These are phyloP conservation scores for Kwoniella sp. DNA, from an alignment of 768 basidiomycete species.

Conservation along the genomic window DNA sequence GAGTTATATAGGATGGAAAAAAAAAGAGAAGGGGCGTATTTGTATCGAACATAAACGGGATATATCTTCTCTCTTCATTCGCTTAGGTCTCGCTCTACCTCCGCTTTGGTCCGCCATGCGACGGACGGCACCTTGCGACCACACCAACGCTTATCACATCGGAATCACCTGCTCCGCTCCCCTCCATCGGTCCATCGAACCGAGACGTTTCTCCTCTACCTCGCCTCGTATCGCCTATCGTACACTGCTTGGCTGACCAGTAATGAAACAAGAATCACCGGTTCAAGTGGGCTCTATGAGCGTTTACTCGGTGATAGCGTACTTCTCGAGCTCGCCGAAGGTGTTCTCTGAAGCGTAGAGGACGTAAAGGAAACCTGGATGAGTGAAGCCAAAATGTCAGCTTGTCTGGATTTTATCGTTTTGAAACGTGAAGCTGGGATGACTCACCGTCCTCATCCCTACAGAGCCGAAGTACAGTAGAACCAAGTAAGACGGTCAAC, in stretches of 20 bases:
- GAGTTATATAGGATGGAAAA: neutral
- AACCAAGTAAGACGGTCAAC: neutral
- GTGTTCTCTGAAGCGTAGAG: conserved; percentile 99
- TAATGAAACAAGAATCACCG: neutral
- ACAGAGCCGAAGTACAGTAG: neutral
- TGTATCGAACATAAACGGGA: neutral
- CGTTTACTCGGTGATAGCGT: conserved; percentile 17
- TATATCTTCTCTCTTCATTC: neutral
- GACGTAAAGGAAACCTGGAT: conserved; percentile 82
- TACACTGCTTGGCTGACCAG: neutral
- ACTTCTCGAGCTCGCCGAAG: conserved; percentile 63
- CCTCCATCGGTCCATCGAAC: no score
- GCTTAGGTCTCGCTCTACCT: neutral
- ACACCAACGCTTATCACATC: no score
- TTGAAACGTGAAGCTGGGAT: neutral
- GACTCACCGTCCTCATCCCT: conserved; percentile 84
- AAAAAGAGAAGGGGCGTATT: neutral
- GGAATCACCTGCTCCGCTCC: no score
- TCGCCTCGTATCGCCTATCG: neutral
- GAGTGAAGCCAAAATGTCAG: conserved; percentile 7
- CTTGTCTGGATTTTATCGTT: neutral
- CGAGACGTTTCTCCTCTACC: no score
- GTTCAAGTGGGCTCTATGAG: no score
- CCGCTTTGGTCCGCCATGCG: no score
- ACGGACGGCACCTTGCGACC: no score